These are phyloP conservation scores for Aspergillus avenaceus DNA, from an alignment of 495 filamentous ascomycete genomes.

Conservation along the genomic window DNA sequence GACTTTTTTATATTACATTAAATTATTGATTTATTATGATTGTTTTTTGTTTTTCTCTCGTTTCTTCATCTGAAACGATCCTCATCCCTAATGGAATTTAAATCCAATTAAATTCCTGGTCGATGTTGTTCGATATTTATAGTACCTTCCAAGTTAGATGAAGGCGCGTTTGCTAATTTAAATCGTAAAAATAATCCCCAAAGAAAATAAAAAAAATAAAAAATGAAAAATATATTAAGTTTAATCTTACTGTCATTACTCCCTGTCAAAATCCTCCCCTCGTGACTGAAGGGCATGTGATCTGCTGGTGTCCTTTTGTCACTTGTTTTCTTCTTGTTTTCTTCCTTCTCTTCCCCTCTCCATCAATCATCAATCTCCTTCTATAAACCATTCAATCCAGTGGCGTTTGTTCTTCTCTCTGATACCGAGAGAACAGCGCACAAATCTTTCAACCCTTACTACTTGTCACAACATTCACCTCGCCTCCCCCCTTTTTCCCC, in stretches of 20 bases:
- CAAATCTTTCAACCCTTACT: too few species aligned
- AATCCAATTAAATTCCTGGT: background rate
- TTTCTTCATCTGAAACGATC: too few species aligned
- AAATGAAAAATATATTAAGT: background rate
- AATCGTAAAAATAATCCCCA: constrained; percentile 1
- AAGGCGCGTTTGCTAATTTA: background rate
- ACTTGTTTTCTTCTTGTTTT: background rate
- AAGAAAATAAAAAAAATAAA: background rate
- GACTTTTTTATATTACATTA: too few species aligned
- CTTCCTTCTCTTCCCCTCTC: background rate
- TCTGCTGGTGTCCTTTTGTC: background rate
- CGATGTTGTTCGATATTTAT: background rate
- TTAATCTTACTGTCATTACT: background rate
- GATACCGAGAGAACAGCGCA: too few species aligned
- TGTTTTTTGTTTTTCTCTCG: background rate
- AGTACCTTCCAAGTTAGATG: background rate
- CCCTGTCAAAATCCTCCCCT: background rate
- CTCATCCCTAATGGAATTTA: too few species aligned
- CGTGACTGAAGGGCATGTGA: background rate
- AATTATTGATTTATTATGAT: too few species aligned
- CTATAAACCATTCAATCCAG: too few species aligned
- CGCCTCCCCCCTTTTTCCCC: background rate
- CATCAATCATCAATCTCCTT: background rate
- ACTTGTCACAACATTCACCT: too few species aligned
- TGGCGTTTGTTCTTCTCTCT: too few species aligned